Percentiles rank a stretch among this genome's conserved stretches.
These are phyloP conservation scores for Rhamnella rubrinervis DNA, from an alignment of 331 rosid genomes.

Conservation along the genomic window DNA sequence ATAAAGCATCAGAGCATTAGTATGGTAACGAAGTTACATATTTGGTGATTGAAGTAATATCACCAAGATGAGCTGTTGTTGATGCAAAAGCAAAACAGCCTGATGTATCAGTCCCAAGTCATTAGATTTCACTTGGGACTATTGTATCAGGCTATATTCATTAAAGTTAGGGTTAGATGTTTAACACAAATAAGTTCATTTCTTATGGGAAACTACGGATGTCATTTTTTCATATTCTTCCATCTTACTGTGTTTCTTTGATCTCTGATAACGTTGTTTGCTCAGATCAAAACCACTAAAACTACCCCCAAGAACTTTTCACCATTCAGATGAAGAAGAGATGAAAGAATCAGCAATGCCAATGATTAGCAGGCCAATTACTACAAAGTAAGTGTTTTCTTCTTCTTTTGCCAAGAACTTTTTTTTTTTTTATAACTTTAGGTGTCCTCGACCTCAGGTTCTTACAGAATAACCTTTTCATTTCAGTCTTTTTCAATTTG, in stretches of 20 bases:
- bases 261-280: slow-evolving; percentile 58
- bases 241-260: slow-evolving; percentile 28
- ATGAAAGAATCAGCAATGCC: slow-evolving; percentile 58
- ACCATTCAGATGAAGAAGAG: slow-evolving; percentile 60
- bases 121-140: slow-evolving; percentile 61
- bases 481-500: slow-evolving; percentile 69
- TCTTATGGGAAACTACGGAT: not conserved
- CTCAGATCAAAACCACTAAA: slow-evolving; percentile 68
- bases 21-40: slow-evolving; percentile 30
- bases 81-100: slow-evolving; percentile 64
- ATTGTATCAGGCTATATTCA: slow-evolving; percentile 53
- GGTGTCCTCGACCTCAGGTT: slow-evolving; percentile 49
- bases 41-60: slow-evolving; percentile 62
- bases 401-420: slow-evolving; percentile 68
- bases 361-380: slow-evolving; percentile 59
- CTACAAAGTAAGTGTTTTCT: slow-evolving; percentile 55
- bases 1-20: not conserved
- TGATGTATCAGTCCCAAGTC: slow-evolving; percentile 76
- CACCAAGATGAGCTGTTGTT: slow-evolving; percentile 37
- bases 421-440: slow-evolving; percentile 49
- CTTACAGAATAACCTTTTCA: slow-evolving; percentile 77
- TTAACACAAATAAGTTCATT: slow-evolving; percentile 6
- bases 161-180: slow-evolving; percentile 6
- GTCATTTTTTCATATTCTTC: slow-evolving; percentile 46
- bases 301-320: slow-evolving; percentile 64